These are phyloP conservation scores for Fusarium falciforme DNA, from an alignment of 2,329 filamentous ascomycete species.

Conservation along the genomic window DNA sequence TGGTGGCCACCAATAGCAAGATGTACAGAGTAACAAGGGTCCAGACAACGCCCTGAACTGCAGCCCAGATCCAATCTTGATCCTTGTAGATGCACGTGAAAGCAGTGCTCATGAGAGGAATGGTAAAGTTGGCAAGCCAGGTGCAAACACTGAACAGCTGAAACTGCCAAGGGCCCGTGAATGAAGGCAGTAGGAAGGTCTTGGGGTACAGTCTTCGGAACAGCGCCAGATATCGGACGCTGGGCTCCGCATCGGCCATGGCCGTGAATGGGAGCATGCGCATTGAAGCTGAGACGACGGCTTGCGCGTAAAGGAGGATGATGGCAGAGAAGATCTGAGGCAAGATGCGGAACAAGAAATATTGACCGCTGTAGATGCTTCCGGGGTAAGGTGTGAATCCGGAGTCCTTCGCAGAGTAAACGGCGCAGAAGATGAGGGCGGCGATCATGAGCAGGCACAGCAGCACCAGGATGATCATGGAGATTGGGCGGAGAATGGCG, in stretches of 20 bases:
- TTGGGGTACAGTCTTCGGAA: conserved; percentile 77
- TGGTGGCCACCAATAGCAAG: conserved; percentile 68
- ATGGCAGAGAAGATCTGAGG: conserved; percentile 80
- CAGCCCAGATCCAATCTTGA: conserved; percentile 80
- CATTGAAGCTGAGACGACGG: conserved; percentile 78
- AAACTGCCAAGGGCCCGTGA: conserved; percentile 73
- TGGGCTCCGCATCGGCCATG: conserved; percentile 74
- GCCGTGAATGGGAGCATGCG: conserved; percentile 81
- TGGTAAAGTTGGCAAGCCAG: conserved; percentile 82
- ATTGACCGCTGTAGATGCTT: conserved; percentile 76
- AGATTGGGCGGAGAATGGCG: conserved; percentile 73
- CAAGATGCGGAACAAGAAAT: conserved; percentile 88
- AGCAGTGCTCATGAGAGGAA: conserved; percentile 82
- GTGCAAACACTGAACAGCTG: conserved; percentile 74
- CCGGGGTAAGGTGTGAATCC: conserved; percentile 77
- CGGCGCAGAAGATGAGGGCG: conserved; percentile 77
- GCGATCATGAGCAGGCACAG: conserved; percentile 77
- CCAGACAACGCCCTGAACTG: conserved; percentile 84
- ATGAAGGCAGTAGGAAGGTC: conserved; percentile 71
- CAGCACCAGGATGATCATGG: conserved; percentile 69
- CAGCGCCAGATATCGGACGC: conserved; percentile 71
- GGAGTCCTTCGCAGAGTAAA: conserved; percentile 71
- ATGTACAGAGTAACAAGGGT: conserved; percentile 79
- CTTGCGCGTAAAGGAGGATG: conserved; percentile 81
- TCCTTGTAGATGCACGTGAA: conserved; percentile 74